Conservation (phyloP, 176 grass and related monocot genomes). For the Canna indica region DNA sequence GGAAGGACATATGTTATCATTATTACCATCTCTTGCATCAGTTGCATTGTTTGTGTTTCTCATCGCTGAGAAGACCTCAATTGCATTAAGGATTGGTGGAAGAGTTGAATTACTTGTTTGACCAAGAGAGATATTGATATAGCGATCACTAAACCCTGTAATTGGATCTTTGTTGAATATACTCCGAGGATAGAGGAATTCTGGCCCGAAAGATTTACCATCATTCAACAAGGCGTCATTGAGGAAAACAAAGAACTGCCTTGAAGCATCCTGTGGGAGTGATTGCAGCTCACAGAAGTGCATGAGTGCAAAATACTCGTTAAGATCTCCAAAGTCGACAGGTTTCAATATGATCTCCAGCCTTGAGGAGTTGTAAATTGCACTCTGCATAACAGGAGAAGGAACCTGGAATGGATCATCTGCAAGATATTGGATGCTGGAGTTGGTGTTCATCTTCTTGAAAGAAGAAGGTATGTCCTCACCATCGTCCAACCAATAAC, state of each 20-base stretch:
- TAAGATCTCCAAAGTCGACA: not conserved
- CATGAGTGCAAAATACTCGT: conserved; percentile 13
- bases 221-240: conserved; percentile 17
- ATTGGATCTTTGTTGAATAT: not conserved
- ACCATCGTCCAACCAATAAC: too few species aligned
- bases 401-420: not conserved
- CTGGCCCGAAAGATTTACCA: conserved; percentile 5
- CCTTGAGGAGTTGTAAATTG: conserved; percentile 26
- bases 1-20: not conserved
- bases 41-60: conserved; percentile 3
- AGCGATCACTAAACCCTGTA: too few species aligned
- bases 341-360: not conserved
- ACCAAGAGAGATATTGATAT: conserved; percentile 30
- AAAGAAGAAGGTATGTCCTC: too few species aligned
- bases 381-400: conserved; percentile 18
- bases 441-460: too few species aligned
- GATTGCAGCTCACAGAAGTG: conserved; percentile 28
- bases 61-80: conserved; percentile 26
- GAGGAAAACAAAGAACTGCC: conserved; percentile 28
- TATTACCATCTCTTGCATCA: not conserved
- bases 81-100: conserved; percentile 27
- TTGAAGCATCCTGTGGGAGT: not conserved
- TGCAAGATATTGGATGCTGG: not conserved
- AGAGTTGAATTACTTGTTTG: conserved; percentile 25
- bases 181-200: not conserved